Evolutionary conservation across 495 filamentous ascomycete genomes (phyloP), one percentile per base, ranked within the genome.

Genomic region (Penicillium canariense): DNA sequence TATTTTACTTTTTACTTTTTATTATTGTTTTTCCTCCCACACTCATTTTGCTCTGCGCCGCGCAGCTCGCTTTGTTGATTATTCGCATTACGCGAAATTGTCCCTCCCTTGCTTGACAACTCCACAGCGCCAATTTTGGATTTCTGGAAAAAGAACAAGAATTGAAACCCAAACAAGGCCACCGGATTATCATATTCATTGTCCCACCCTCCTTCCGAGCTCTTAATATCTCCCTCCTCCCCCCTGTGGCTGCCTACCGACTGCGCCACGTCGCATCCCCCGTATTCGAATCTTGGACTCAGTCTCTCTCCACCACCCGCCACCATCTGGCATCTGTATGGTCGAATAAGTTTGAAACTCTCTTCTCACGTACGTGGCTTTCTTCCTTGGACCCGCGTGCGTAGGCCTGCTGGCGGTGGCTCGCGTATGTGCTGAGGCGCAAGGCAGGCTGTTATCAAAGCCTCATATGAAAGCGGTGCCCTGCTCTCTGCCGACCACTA

Each of bases 331-430:
- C 12, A 17, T 28, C 14, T 28, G 43, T 27, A 30, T 46, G 12
- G 42, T 2, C 8, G 43, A 30, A 30, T 20, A 27, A 27, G 8
- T 27, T 46, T 46, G 43, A 23, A 18, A 46, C 14, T 28, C 8
- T 18, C 17, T 30, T 43, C 23, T 26, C 43, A 46, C 43, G 43
- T 46, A 46, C 43, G 43, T 46, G 25, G 43, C 43, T 30, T 30
- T 12, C 9, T 27, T 1, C 7, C 3, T 26, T 17, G 25, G 43
- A 30, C 5, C 43, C 26, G 17, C 25, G 43, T 25, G 26, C 20
- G 5, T 46, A 28, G 5, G 38, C 38, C n/a, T 42, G 8, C 43
- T 27, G 4, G 20, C 14, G 2, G 10, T 28, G 23, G 26, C 26
- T 27, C 2, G 23, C 26, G 26, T 22, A 25, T 23, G 5, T 23